Evolutionary conservation across 1,284 basidiomycete species (phyloP).

Genomic region (Irpex sp.): DNA sequence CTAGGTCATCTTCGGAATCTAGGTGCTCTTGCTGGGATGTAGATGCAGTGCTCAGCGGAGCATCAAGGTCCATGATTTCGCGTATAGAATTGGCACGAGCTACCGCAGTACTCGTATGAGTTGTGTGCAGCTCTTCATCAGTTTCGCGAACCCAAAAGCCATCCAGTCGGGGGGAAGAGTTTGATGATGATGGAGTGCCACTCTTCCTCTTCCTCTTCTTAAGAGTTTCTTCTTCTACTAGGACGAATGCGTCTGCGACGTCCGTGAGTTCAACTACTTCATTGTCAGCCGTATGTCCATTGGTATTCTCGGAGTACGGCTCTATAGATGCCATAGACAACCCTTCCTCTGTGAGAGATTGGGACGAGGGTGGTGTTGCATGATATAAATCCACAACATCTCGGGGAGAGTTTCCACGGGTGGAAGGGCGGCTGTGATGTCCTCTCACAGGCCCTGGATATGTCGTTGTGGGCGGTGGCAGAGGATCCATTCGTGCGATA

Average conservation of each 20-base stretch:
- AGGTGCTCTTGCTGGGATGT: background rate
- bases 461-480: conserved; percentile 1
- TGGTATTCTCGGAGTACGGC: background rate
- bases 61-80: background rate
- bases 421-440: background rate
- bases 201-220: background rate
- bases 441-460: background rate
- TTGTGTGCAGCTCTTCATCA: background rate
- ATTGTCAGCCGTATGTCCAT: too few species aligned
- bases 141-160: background rate
- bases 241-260: too few species aligned
- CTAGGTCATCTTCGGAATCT: background rate
- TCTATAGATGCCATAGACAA: background rate
- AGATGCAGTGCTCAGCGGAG: background rate
- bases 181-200: background rate
- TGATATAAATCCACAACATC: background rate
- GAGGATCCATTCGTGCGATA: background rate
- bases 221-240: background rate
- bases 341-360: background rate
- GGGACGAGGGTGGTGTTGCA: background rate
- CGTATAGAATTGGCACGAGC: background rate
- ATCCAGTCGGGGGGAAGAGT: background rate
- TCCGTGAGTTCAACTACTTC: too few species aligned
- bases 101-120: background rate
- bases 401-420: background rate